A percentile compares a stretch with the other conserved stretches of the same genome.
These are phyloP conservation scores for Myxozyma udenii DNA, from an alignment of 805 yeast genomes.

Conservation along the genomic window DNA sequence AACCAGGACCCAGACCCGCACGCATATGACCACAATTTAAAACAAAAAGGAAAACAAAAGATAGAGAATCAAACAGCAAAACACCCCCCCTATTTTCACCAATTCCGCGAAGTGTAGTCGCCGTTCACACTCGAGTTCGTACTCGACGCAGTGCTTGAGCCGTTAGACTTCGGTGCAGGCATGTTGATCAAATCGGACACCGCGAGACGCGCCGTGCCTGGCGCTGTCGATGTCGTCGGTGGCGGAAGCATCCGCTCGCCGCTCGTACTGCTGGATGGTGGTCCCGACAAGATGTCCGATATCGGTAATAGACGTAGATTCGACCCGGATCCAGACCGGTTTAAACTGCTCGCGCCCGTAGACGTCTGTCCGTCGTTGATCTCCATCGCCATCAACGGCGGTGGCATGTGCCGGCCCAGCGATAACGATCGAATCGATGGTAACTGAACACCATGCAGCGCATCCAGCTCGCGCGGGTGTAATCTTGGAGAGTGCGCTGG, in stretches of 20 bases:
- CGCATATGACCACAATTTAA: no score
- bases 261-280: not conserved
- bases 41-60: no score
- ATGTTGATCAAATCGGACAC: not conserved
- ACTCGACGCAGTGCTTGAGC: no score
- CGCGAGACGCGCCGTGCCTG: no score
- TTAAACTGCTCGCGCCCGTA: constrained; percentile 4
- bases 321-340: constrained; percentile 14
- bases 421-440: constrained; percentile 42
- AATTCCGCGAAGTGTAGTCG: no score
- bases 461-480: constrained; percentile 40
- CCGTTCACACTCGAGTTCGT: no score
- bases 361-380: constrained; percentile 11
- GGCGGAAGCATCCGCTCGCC: not conserved
- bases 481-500: constrained; percentile 48
- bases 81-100: no score
- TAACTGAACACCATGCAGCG: constrained; percentile 37
- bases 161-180: no score
- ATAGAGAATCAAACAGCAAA: no score
- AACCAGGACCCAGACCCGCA: no score
- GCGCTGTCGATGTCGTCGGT: no score
- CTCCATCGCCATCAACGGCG: constrained; percentile 30
- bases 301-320: constrained; percentile 25
- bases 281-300: constrained; percentile 11
- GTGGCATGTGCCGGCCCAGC: constrained; percentile 31